phyloP scores from a whole-genome alignment of 75 land plant genomes.

The Azolla pinnata region DNA sequence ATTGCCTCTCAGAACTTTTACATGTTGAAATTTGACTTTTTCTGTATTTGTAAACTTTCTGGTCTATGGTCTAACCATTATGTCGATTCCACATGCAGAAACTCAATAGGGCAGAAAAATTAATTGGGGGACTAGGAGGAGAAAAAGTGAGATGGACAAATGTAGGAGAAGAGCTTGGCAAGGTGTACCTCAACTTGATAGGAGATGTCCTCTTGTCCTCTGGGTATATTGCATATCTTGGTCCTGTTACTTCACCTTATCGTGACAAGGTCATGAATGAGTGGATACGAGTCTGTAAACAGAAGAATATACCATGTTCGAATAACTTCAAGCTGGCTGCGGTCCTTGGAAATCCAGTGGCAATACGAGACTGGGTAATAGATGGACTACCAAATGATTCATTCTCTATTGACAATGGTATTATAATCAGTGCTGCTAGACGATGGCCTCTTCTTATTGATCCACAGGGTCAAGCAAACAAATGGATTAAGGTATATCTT shows the following conservation, averaged over 20 bases:
- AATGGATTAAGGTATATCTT: slow-evolving; percentile 27
- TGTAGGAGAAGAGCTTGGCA: slow-evolving; percentile 19
- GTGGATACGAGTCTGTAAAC: slow-evolving; percentile 19
- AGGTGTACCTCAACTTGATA: slow-evolving; percentile 9
- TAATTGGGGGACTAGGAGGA: slow-evolving; percentile 34
- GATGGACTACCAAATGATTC: slow-evolving; percentile 36
- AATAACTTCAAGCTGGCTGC: slow-evolving; percentile 17
- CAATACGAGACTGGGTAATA: slow-evolving; percentile 35
- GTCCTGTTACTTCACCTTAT: slow-evolving; percentile 24
- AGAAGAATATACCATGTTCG: slow-evolving; percentile 24
- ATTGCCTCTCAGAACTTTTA: too few relatives aligned
- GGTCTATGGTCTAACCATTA: too few relatives aligned
- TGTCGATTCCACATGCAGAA: too few relatives aligned
- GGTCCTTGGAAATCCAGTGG: slow-evolving; percentile 31
- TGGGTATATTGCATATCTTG: slow-evolving; percentile 36
- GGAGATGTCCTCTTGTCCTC: slow-evolving; percentile 30
- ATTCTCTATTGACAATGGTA: slow-evolving; percentile 32
- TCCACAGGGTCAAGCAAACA: slow-evolving; percentile 40
- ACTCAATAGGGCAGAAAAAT: slow-evolving; percentile 26
- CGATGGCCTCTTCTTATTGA: slow-evolving; percentile 37
- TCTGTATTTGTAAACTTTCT: too few relatives aligned
- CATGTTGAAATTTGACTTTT: too few relatives aligned
- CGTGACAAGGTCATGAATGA: slow-evolving; percentile 17
- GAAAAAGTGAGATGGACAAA: slow-evolving; percentile 33
- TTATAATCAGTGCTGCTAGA: slow-evolving; percentile 26